These are phyloP conservation scores for Myxozyma monticola DNA, from an alignment of 805 yeast genomes.

Conservation along the genomic window DNA sequence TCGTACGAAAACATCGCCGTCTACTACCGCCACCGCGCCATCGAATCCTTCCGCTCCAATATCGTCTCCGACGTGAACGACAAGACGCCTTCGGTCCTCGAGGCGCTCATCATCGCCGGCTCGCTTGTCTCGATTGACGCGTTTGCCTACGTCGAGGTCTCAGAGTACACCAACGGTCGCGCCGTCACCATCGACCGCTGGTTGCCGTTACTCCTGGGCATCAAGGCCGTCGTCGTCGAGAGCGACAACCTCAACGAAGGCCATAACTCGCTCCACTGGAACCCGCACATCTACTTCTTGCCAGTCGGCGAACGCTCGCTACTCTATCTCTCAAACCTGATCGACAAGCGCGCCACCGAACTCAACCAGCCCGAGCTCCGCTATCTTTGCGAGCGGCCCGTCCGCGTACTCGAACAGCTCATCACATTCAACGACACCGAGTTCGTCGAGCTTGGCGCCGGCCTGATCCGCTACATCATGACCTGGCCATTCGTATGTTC, in stretches of 20 bases:
- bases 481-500: conserved; percentile 32
- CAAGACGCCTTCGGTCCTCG: conserved; percentile 24
- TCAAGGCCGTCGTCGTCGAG: conserved; percentile 28
- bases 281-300: conserved; percentile 26
- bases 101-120: conserved; percentile 28
- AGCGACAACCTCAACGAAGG: conserved; percentile 20
- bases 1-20: conserved; percentile 26
- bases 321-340: conserved; percentile 23
- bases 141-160: conserved; percentile 24
- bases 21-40: conserved; percentile 27
- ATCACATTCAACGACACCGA: conserved; percentile 30
- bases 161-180: conserved; percentile 20
- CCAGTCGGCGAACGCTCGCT: conserved; percentile 29
- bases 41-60: conserved; percentile 21
- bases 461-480: conserved; percentile 26
- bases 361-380: conserved; percentile 27
- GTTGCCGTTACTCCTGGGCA: conserved; percentile 28
- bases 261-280: conserved; percentile 22
- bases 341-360: conserved; percentile 28
- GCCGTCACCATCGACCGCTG: conserved; percentile 29
- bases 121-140: conserved; percentile 27
- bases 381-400: conserved; percentile 26
- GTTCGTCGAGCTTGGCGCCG: conserved; percentile 27
- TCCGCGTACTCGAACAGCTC: conserved; percentile 28
- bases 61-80: conserved; percentile 16